Base-by-base conservation (phyloP, 345 rosid species). In the Moricandia moricandioides region DNA sequence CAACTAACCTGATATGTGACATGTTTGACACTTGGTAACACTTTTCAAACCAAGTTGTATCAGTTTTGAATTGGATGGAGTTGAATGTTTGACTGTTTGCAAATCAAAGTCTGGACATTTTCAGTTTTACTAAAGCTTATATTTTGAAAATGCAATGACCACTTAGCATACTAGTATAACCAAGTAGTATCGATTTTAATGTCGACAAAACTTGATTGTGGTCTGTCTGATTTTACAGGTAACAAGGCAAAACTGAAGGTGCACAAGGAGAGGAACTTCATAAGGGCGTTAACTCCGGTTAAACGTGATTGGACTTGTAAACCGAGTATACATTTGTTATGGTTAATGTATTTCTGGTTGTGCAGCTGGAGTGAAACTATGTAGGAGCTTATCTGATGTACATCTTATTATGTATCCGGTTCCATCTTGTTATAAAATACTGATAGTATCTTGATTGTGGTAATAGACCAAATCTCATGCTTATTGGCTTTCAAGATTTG, bases 301-400 rank as follows among this genome's bases (percentile, higher is more conserved):
- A 58, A 77, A 70, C 56, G 45, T 30, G 58, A 70, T 70, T 56
- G 75, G 61, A 76, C 75, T 26, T 70, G 75, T 70, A 45, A 60
- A 61, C 73, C 26, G 51, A 31, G 80, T 70, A 67, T 78, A 66
- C 57, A 39, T 71, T 66, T 66, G 77, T 62, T 61, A 60, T 26
- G 73, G 70, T 52, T 67, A 40, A 67, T 78, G 73, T 67, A 67
- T 35, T 71, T 71, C 68, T 69, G 73, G 76, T 66, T 65, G 52
- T 77, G 59, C 57, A 39, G 69, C 63, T 71, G 63, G 47, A 77
- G 66, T 56, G 52, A 71, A 58, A 59, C 72, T 78, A 1, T 67
- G 69, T 71, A 72, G 73, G 77, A 72, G 59, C 49, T 62, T 66
- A 58, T 72, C 73, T 54, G 61, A 72, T 78, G 73, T 72, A 72